Percentiles rank a stretch among this genome's conserved stretches.
These are phyloP conservation scores for Cladophialophora carrionii DNA, from an alignment of 2,329 filamentous ascomycete genomes.

Conservation along the genomic window DNA sequence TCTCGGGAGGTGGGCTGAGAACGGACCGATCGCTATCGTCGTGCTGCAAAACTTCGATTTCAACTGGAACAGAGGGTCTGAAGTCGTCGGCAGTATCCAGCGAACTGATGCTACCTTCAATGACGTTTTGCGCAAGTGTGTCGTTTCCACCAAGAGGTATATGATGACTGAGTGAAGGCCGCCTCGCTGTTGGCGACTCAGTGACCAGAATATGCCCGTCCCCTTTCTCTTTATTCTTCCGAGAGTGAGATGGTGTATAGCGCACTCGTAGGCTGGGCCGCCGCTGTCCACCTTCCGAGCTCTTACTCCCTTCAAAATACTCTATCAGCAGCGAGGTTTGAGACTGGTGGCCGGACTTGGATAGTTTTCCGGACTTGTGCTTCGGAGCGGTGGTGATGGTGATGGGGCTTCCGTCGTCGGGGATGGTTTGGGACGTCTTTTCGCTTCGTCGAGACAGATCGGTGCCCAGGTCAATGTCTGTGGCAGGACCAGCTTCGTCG, in stretches of 20 bases:
- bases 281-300: constrained; percentile 58
- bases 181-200: constrained; percentile 73
- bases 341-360: constrained; percentile 62
- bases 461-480: constrained; percentile 53
- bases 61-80: constrained; percentile 70
- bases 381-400: constrained; percentile 79
- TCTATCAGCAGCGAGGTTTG: constrained; percentile 93
- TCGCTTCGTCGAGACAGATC: constrained; percentile 56
- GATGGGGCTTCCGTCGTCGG: constrained; percentile 70
- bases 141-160: constrained; percentile 62
- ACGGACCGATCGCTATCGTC: constrained; percentile 69
- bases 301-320: constrained; percentile 85
- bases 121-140: constrained; percentile 47
- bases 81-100: constrained; percentile 76
- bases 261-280: constrained; percentile 80
- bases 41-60: constrained; percentile 80
- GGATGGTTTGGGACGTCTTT: constrained; percentile 55
- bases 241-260: constrained; percentile 71
- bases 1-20: constrained; percentile 61
- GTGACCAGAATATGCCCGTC: constrained; percentile 86
- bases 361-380: constrained; percentile 63
- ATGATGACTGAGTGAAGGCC: constrained; percentile 68
- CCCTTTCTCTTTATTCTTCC: constrained; percentile 54
- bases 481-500: constrained; percentile 50
- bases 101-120: constrained; percentile 70